phyloP scores from a whole-genome alignment of 1,284 basidiomycete genomes.

The Leucoagaricus sp. region DNA sequence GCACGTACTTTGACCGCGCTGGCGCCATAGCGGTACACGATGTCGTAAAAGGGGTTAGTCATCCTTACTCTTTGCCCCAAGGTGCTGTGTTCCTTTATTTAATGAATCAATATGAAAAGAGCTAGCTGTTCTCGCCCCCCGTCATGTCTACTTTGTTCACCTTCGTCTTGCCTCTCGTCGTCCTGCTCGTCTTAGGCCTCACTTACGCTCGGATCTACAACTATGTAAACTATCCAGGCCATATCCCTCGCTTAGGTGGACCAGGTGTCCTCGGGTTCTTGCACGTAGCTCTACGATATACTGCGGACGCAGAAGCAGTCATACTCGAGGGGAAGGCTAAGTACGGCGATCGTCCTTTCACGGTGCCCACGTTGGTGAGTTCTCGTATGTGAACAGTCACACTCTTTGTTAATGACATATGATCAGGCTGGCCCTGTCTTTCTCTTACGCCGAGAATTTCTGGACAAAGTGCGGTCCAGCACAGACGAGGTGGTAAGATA shows the following conservation, averaged over 20 bases:
- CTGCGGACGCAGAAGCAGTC: constrained; percentile 28
- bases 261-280: constrained; percentile 34
- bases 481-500: constrained; percentile 35
- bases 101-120: background rate
- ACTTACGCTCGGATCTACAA: constrained; percentile 24
- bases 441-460: constrained; percentile 33
- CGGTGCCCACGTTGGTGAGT: constrained; percentile 33
- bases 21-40: too few species aligned
- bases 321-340: constrained; percentile 29
- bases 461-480: constrained; percentile 32
- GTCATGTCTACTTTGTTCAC: background rate
- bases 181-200: constrained; percentile 16
- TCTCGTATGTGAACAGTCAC: background rate
- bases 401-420: background rate
- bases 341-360: constrained; percentile 31
- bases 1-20: too few species aligned
- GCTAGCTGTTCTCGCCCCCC: background rate
- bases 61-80: too few species aligned
- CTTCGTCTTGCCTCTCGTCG: constrained; percentile 16
- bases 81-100: too few species aligned
- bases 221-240: constrained; percentile 29
- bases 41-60: too few species aligned
- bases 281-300: constrained; percentile 31
- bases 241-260: constrained; percentile 32
- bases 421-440: constrained; percentile 34